Evolutionary conservation across 2,329 filamentous ascomycete species (phyloP).

Genomic region (Pseudogymnoascus sp.): DNA sequence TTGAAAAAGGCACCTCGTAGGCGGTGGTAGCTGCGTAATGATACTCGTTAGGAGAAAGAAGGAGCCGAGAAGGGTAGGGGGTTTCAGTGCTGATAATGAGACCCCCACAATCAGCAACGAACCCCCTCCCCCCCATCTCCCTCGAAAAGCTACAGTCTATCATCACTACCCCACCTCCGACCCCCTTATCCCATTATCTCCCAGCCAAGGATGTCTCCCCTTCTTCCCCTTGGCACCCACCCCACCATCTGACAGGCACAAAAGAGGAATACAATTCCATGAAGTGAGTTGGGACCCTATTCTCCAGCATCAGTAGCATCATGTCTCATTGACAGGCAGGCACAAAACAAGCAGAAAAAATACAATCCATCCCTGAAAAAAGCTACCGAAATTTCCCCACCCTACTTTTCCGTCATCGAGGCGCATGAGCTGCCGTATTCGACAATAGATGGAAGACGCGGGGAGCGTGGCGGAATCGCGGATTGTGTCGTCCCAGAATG

Average conservation of each 20-base stretch:
- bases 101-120: too few relatives aligned
- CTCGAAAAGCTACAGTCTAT: neutral
- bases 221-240: neutral
- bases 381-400: neutral
- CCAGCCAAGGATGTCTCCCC: too few relatives aligned
- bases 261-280: neutral
- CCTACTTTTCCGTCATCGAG: neutral
- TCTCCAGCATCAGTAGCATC: neutral
- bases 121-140: neutral
- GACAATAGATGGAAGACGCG: neutral
- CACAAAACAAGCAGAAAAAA: too few relatives aligned
- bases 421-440: neutral
- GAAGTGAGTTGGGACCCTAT: neutral
- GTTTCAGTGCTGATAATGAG: too few relatives aligned
- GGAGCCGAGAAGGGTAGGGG: too few relatives aligned
- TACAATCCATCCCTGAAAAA: neutral
- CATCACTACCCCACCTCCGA: neutral
- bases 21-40: too few relatives aligned
- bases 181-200: too few relatives aligned
- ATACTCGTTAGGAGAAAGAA: too few relatives aligned
- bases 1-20: too few relatives aligned
- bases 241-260: neutral
- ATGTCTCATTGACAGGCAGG: neutral
- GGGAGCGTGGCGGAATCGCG: neutral
- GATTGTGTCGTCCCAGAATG: too few relatives aligned